A percentile compares a stretch with the other conserved stretches of the same genome.
These are phyloP conservation scores for Homolaphlyctis polyrhiza DNA, from an alignment of 371 early-diverging fungal species.

Conservation along the genomic window DNA sequence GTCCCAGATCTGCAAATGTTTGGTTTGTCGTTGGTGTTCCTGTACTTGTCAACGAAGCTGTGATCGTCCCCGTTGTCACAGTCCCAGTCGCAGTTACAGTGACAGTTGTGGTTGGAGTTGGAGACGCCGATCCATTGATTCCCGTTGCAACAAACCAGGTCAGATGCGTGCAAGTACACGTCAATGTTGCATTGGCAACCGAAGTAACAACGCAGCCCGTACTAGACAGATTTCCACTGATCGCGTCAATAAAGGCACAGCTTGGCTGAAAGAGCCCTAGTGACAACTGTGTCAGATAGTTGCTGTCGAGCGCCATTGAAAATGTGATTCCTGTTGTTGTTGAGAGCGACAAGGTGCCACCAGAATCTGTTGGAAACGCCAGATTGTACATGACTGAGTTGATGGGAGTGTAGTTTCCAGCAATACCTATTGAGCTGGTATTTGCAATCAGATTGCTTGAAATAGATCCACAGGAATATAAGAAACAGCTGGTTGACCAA, in stretches of 20 bases:
- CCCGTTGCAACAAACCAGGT: neutral
- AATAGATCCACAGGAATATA: neutral
- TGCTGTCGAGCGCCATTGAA: neutral
- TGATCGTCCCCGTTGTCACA: neutral
- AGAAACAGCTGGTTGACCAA: neutral
- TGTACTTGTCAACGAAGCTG: no score
- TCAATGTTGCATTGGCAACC: neutral
- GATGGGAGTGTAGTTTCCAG: no score
- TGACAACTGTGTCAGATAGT: neutral
- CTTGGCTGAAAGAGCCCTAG: neutral
- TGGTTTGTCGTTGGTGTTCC: no score
- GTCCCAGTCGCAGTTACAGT: neutral
- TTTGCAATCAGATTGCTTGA: no score
- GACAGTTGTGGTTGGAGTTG: neutral
- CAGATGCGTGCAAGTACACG: neutral
- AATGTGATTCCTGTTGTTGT: neutral
- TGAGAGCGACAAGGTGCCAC: no score
- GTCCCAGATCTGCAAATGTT: no score
- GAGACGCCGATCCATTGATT: neutral
- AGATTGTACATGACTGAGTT: no score
- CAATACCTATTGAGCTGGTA: no score
- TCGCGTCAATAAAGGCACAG: neutral
- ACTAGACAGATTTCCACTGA: neutral
- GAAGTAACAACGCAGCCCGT: neutral
- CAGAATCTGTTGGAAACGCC: no score